Base-by-base conservation (phyloP, 371 early-diverging fungal species). In the Coemansia sp. region DNA sequence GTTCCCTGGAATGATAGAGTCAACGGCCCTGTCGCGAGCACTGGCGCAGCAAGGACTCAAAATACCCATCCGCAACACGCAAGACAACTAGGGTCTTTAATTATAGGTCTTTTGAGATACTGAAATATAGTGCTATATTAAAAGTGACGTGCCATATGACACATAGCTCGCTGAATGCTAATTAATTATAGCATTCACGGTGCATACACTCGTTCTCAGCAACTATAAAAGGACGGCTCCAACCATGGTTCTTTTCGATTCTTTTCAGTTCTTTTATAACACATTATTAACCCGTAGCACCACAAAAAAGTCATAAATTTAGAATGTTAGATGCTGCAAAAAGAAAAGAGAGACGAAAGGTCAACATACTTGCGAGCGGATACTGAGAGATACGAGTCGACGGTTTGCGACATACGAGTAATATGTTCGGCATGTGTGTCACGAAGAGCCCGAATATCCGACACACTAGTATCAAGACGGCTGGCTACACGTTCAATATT, bases 31-130 rank as follows among this genome's bases (percentile, higher is more conserved):
- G 26, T 93, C 94, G 14, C 89, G 92, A 67, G 86, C 88, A 8
- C 91, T 96, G 83, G 94, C 96, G 2, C 91, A 91, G 57, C 96
- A 96, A 69, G 96, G 96, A 0, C 81, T 96, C 55, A 94, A 94
- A 72, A 94, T 96, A 65, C 91, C 94, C 2, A 93, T 96, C 71
- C 86, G 95, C 40, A 96, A 94, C 37, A 77, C 77, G 5, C 77
- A 77, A 28, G 77, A 77, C 25, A 59, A 53, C 57, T 62, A 26
- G 9, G 11, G 37, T 11, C 42, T 59, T 59, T 33, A 7, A 37
- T 37, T 37, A 28, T 5, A 25, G 28, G 28, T 28, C 5, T 37
- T 37, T 11, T 8, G 37, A 0, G 33, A 37, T 37, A 37, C 37
- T 37, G 7, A 37, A 37, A 25, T 25, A 25, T 9, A 8, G 37